These are phyloP conservation scores for Orbilia ellipsospora DNA, from an alignment of 2,329 filamentous ascomycete genomes.

Conservation along the genomic window DNA sequence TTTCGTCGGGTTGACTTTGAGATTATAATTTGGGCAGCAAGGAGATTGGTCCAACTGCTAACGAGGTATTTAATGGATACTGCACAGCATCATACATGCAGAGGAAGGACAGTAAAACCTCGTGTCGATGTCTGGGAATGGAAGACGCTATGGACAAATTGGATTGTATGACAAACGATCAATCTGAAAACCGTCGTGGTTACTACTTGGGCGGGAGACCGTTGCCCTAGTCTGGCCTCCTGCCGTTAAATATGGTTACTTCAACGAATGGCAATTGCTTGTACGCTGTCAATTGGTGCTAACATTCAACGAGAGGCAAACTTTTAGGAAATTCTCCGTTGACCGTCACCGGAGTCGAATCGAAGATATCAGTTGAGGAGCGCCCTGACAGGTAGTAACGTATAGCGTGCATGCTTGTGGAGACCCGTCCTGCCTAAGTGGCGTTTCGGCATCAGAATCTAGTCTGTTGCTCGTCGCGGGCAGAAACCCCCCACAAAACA, in stretches of 20 bases:
- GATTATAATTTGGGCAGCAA: constrained; percentile 31
- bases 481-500: constrained; percentile 22
- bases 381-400: neutral
- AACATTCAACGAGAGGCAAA: neutral
- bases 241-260: constrained; percentile 50
- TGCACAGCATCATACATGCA: constrained; percentile 46
- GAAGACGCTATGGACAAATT: constrained; percentile 35
- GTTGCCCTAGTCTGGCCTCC: constrained; percentile 15
- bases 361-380: constrained; percentile 9
- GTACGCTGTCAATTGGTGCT: neutral
- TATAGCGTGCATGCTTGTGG: no score
- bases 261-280: neutral
- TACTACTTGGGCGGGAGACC: constrained; percentile 20
- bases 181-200: constrained; percentile 12
- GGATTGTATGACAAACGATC: constrained; percentile 47
- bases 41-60: constrained; percentile 33
- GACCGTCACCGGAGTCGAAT: constrained; percentile 30
- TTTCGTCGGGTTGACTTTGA: constrained; percentile 50
- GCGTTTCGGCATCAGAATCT: constrained; percentile 21
- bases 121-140: constrained; percentile 47
- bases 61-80: constrained; percentile 55
- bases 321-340: constrained; percentile 54
- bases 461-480: neutral
- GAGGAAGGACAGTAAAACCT: constrained; percentile 13
- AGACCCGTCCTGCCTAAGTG: constrained; percentile 4